Percentiles rank a stretch among this genome's conserved stretches.
phyloP scores from a whole-genome alignment of 352 stramenopile species.

The Vaucheria bursata region DNA sequence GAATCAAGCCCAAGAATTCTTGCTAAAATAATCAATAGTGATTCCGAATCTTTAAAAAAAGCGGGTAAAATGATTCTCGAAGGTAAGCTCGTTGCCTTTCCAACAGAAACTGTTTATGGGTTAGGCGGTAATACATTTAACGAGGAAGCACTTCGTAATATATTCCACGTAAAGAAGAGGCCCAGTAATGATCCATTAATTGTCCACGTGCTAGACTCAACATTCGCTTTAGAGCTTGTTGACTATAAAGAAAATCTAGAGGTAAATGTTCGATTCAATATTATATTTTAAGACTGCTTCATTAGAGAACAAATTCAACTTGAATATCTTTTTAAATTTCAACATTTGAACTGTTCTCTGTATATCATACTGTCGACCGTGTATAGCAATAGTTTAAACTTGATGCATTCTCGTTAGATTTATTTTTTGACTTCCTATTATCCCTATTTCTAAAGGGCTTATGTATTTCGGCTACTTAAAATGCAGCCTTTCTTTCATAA shows the following conservation, averaged over 20 bases:
- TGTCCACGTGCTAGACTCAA: conserved; percentile 82
- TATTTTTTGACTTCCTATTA: no score
- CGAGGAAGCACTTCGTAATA: conserved; percentile 76
- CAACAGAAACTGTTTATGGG: conserved; percentile 99
- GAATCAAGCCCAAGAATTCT: no score
- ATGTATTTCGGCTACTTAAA: no score
- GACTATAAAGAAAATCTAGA: conserved; percentile 48
- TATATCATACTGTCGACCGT: no score
- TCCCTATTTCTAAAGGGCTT: no score
- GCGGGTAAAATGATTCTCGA: conserved; percentile 51
- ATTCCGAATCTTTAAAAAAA: conserved; percentile 3
- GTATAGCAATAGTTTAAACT: no score
- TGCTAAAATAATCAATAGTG: not conserved
- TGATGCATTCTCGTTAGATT: no score
- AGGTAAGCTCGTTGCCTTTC: conserved; percentile 81
- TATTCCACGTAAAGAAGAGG: conserved; percentile 76
- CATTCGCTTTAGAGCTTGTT: conserved; percentile 75
- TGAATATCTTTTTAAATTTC: no score
- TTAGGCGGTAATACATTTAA: conserved; percentile 92
- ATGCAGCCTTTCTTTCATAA: no score
- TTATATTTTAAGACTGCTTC: no score
- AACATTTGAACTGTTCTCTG: no score
- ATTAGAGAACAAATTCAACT: no score
- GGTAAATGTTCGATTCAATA: conserved; percentile 1
- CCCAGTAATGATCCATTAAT: conserved; percentile 95